Percentiles rank a stretch among this genome's conserved stretches.
Conservation (phyloP, 2,329 filamentous ascomycete species). For the Tolypocladium inflatum region DNA sequence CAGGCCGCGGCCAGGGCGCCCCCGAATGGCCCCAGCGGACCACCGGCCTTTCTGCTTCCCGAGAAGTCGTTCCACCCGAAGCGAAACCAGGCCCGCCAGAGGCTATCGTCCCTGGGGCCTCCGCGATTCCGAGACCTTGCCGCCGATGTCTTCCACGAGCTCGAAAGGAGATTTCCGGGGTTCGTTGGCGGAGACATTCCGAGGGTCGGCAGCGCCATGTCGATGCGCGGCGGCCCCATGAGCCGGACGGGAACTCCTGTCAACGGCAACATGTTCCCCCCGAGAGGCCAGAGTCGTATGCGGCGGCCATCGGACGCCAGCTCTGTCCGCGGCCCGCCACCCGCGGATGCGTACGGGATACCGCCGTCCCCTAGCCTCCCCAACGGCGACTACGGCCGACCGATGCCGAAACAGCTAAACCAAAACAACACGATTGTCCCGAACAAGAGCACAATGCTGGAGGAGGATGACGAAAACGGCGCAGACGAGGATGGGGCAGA, state of each 20-base stretch:
- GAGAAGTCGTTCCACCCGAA: conserved; percentile 90
- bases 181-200: conserved; percentile 64
- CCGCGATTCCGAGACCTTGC: conserved; percentile 85
- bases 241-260: conserved; percentile 55
- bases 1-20: conserved; percentile 56
- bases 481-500: conserved; percentile 39
- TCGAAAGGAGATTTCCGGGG: conserved; percentile 80
- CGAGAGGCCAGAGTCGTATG: conserved; percentile 42
- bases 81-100: conserved; percentile 93
- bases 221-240: conserved; percentile 45
- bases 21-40: conserved; percentile 40
- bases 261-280: conserved; percentile 43
- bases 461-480: conserved; percentile 73
- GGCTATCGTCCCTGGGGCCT: conserved; percentile 79
- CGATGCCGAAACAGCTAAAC: conserved; percentile 72
- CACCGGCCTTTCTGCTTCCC: conserved; percentile 71
- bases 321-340: conserved; percentile 42
- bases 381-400: conserved; percentile 60
- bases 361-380: conserved; percentile 50
- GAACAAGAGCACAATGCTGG: conserved; percentile 95
- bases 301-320: conserved; percentile 53
- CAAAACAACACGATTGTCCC: conserved; percentile 95
- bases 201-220: conserved; percentile 59
- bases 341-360: conserved; percentile 37
- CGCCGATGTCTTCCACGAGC: conserved; percentile 91